Percentiles rank a stretch among this genome's conserved stretches.
Evolutionary conservation across 306 rosid genomes (phyloP).

Genomic region (Rosa rugosa): DNA sequence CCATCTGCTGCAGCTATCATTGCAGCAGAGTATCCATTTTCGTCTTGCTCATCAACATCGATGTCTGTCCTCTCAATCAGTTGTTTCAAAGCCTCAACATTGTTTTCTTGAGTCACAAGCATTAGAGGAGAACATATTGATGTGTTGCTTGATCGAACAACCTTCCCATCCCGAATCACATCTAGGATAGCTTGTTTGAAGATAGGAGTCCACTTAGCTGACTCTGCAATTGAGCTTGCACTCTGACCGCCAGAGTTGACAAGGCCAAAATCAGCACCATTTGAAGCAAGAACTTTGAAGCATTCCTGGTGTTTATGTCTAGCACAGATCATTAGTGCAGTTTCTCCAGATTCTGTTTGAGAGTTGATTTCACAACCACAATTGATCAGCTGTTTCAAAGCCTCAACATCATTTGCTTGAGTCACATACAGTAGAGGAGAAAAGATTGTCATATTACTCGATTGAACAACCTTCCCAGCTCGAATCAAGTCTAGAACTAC

Average conservation of each 20-base stretch:
- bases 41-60: slow-evolving; percentile 53
- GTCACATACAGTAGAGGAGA: slow-evolving; percentile 43
- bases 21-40: slow-evolving; percentile 55
- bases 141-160: slow-evolving; percentile 41
- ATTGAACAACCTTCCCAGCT: slow-evolving; percentile 35
- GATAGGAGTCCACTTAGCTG: slow-evolving; percentile 38
- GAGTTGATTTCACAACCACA: slow-evolving; percentile 46
- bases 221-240: slow-evolving; percentile 43
- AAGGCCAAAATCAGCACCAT: slow-evolving; percentile 61
- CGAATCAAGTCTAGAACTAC: slow-evolving; percentile 36
- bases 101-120: slow-evolving; percentile 42
- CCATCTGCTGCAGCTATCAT: slow-evolving; percentile 52
- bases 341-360: slow-evolving; percentile 46
- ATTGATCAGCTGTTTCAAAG: slow-evolving; percentile 44
- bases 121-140: slow-evolving; percentile 41
- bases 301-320: slow-evolving; percentile 43
- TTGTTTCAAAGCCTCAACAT: slow-evolving; percentile 45
- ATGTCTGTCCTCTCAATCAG: slow-evolving; percentile 31
- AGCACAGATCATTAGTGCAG: slow-evolving; percentile 48
- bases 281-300: slow-evolving; percentile 46
- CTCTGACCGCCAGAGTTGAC: slow-evolving; percentile 42
- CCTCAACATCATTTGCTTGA: slow-evolving; percentile 40
- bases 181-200: slow-evolving; percentile 38
- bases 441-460: slow-evolving; percentile 43
- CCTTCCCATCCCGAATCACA: slow-evolving; percentile 32